Evolutionary conservation across 345 rosid species (phyloP).

Genomic region (Acer yangbiense): DNA sequence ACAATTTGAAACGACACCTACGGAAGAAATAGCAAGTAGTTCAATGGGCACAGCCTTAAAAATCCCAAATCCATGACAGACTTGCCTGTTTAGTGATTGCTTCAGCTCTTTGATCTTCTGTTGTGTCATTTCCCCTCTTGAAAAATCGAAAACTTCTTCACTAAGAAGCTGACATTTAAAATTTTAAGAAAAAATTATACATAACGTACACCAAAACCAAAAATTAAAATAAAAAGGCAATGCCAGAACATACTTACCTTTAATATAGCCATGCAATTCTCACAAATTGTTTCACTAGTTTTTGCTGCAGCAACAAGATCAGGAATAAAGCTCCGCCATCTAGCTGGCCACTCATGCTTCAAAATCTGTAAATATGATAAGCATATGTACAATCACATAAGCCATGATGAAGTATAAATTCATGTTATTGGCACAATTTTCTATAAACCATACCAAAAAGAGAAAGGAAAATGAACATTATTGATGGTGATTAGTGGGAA

Average conservation of each 20-base stretch:
- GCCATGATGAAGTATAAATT: not conserved
- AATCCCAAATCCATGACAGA: not conserved
- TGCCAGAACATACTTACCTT: constrained; percentile 52
- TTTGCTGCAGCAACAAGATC: constrained; percentile 99
- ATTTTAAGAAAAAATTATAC: constrained; percentile 7
- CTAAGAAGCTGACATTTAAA: constrained; percentile 70
- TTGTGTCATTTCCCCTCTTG: constrained; percentile 98
- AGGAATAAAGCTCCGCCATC: constrained; percentile 98
- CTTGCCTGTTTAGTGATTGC: constrained; percentile 89
- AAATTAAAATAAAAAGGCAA: constrained; percentile 2
- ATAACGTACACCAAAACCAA: not conserved
- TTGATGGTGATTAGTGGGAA: not conserved
- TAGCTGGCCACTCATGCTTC: constrained; percentile 99
- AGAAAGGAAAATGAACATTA: not conserved
- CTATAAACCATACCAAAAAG: not conserved
- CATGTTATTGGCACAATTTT: not conserved
- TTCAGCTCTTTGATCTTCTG: constrained; percentile 97
- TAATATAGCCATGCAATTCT: constrained; percentile 95
- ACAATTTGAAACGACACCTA: not conserved
- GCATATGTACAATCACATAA: not conserved
- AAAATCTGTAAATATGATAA: constrained; percentile 59
- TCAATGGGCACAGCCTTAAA: constrained; percentile 5
- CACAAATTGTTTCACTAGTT: constrained; percentile 99
- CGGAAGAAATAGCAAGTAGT: not conserved
- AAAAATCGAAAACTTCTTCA: constrained; percentile 99